These are phyloP conservation scores for Kazachstania kunashirensis DNA, from an alignment of 805 yeast species.

Conservation along the genomic window DNA sequence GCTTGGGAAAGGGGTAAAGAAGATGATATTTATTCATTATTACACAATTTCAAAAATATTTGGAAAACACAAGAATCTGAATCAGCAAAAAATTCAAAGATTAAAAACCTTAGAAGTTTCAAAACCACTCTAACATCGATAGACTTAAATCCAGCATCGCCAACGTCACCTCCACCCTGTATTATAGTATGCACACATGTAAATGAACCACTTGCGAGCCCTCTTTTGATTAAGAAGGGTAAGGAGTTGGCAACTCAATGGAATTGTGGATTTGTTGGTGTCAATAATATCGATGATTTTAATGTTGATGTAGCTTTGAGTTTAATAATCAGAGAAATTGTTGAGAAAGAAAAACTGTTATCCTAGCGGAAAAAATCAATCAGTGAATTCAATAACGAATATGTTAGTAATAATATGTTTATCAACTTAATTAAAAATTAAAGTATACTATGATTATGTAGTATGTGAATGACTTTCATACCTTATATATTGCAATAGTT, in stretches of 20 bases:
- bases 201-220: constrained; percentile 49
- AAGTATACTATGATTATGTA: no score
- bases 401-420: constrained; percentile 3
- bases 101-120: constrained; percentile 25
- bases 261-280: constrained; percentile 55
- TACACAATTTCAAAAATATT: constrained; percentile 46
- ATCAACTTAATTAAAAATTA: constrained; percentile 7
- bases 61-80: constrained; percentile 36
- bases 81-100: constrained; percentile 25
- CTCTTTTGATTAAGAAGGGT: constrained; percentile 50
- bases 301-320: constrained; percentile 51
- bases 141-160: constrained; percentile 30
- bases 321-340: constrained; percentile 48
- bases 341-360: constrained; percentile 34
- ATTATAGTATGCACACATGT: constrained; percentile 58
- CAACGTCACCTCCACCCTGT: constrained; percentile 51
- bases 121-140: constrained; percentile 27
- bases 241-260: constrained; percentile 46
- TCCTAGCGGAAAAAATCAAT: constrained; percentile 3
- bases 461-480: no score
- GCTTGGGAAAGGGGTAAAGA: constrained; percentile 59
- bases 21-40: constrained; percentile 53
- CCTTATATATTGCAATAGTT: constrained; percentile 12
- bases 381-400: neutral
- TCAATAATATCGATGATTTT: constrained; percentile 44